phyloP scores from a whole-genome alignment of 1,284 basidiomycete genomes.

The Phellinidium pouzarii region DNA sequence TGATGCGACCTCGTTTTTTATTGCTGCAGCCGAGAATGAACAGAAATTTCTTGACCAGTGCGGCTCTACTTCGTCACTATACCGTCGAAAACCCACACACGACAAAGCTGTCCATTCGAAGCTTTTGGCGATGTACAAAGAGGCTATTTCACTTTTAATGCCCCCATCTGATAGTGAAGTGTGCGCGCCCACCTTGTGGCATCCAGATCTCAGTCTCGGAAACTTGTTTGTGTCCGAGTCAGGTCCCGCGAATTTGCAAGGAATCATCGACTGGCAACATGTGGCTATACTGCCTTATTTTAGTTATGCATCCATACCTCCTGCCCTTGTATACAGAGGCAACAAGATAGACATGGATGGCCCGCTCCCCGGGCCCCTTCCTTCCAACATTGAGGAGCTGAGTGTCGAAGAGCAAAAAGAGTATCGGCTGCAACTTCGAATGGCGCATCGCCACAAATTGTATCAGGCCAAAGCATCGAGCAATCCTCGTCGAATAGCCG shows the following conservation, averaged over 20 bases:
- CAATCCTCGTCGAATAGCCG: not conserved
- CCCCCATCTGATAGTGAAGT: not conserved
- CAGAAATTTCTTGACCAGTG: not conserved
- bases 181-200: conserved; percentile 9
- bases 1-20: not conserved
- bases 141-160: conserved; percentile 1
- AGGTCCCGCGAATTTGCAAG: not conserved
- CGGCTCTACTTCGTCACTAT: not conserved
- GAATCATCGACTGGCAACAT: conserved; percentile 8
- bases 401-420: conserved; percentile 3
- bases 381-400: not conserved
- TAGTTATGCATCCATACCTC: conserved; percentile 10
- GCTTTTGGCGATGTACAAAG: conserved; percentile 1
- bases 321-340: not conserved
- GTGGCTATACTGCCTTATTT: conserved; percentile 4
- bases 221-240: conserved; percentile 9
- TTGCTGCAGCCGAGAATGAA: conserved; percentile 1
- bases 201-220: conserved; percentile 10
- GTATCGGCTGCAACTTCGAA: not conserved
- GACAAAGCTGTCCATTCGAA: not conserved
- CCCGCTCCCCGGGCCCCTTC: conserved; percentile 3
- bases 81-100: not conserved
- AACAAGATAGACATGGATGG: not conserved
- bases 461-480: not conserved
- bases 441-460: conserved; percentile 3